Conservation (phyloP, 1,284 basidiomycete species). For the Malassezia sympodialis region DNA sequence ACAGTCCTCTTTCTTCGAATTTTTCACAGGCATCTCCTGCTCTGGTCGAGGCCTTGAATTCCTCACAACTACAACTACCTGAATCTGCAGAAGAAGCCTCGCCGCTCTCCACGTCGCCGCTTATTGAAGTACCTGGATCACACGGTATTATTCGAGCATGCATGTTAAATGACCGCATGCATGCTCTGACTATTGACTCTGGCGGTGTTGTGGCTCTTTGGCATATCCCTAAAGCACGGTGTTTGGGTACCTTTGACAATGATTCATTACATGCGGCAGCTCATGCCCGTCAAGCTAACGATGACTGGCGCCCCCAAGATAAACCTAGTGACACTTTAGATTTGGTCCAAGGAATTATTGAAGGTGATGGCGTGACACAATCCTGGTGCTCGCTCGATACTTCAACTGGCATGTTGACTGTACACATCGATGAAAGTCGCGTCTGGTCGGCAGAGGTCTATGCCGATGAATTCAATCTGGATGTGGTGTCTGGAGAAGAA, state of each 20-base stretch:
- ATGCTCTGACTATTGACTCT: constrained; percentile 82
- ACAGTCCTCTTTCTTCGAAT: not conserved
- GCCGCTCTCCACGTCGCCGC: constrained; percentile 58
- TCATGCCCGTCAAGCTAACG: constrained; percentile 19
- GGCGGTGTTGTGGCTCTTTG: constrained; percentile 73
- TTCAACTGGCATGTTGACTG: constrained; percentile 71
- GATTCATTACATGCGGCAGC: constrained; percentile 54
- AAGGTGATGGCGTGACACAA: constrained; percentile 76
- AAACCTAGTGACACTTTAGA: constrained; percentile 63
- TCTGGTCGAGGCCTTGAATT: not conserved
- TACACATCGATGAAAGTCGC: constrained; percentile 69
- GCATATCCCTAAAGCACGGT: constrained; percentile 73
- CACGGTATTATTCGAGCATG: constrained; percentile 72
- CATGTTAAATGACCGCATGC: constrained; percentile 78
- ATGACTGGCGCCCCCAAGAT: constrained; percentile 24
- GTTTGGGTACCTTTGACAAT: constrained; percentile 64
- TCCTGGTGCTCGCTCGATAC: constrained; percentile 85
- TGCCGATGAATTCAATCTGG: constrained; percentile 65
- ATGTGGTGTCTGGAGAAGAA: constrained; percentile 12
- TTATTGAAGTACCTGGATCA: constrained; percentile 65
- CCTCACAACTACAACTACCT: not conserved
- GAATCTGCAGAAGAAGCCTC: constrained; percentile 57
- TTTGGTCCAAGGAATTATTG: constrained; percentile 72
- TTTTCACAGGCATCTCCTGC: not conserved
- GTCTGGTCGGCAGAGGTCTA: constrained; percentile 93